These are phyloP conservation scores for Trichoderma erinaceum DNA, from an alignment of 495 filamentous ascomycete species.

Conservation along the genomic window DNA sequence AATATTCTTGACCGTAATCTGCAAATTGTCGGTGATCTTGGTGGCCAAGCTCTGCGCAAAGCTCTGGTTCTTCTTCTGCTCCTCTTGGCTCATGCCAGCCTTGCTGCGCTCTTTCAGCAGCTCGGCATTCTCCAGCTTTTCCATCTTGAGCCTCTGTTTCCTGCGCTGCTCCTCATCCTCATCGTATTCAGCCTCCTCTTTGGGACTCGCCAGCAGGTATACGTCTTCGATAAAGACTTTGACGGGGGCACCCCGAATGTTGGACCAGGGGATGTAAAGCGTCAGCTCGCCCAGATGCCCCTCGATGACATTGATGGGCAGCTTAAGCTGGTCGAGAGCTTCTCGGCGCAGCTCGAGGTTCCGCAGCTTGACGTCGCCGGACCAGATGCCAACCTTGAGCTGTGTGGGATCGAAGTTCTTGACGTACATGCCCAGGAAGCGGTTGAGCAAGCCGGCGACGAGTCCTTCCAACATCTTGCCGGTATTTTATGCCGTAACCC, in stretches of 20 bases:
- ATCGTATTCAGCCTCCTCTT: conserved; percentile 88
- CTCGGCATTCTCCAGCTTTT: conserved; percentile 93
- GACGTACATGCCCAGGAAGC: conserved; percentile 98
- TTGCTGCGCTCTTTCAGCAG: conserved; percentile 80
- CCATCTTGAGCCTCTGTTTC: conserved; percentile 85
- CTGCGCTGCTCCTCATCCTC: conserved; percentile 82
- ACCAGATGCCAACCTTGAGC: conserved; percentile 97
- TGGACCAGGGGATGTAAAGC: conserved; percentile 92
- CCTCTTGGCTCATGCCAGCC: conserved; percentile 91
- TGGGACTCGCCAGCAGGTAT: conserved; percentile 85
- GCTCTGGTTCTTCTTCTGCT: conserved; percentile 91
- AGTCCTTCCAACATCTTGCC: conserved; percentile 57
- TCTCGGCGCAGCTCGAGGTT: conserved; percentile 89
- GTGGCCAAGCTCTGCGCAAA: conserved; percentile 92
- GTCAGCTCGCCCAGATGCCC: conserved; percentile 89
- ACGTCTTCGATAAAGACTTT: conserved; percentile 95
- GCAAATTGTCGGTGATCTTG: conserved; percentile 95
- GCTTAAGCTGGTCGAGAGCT: conserved; percentile 90
- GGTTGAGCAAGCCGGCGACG: conserved; percentile 87
- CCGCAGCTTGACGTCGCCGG: conserved; percentile 87
- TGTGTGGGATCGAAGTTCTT: conserved; percentile 97
- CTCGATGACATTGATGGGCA: conserved; percentile 93
- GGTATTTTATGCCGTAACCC: conserved; percentile 45
- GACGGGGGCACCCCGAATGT: conserved; percentile 86
- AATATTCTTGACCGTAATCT: conserved; percentile 95